Base-by-base conservation (phyloP, 192 early-diverging fungal genomes). In the Backusella westeae region DNA sequence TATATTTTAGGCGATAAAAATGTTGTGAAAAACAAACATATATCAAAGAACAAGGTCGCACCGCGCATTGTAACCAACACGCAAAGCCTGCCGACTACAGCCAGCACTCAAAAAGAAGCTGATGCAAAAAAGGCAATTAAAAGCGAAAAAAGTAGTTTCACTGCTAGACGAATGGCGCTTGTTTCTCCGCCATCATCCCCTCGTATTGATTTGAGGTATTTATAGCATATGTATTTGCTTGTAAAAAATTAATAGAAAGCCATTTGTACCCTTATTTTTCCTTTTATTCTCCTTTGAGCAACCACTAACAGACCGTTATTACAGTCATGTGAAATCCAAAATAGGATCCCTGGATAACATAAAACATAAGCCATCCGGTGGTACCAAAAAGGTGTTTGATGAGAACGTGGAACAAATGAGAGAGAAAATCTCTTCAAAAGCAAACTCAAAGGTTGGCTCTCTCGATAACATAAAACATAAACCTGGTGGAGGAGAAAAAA, bases 321-420 rank as follows among this genome's bases (percentile, higher is more conserved):
- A 63, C 23, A 71, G 70, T 49, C 39, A 71, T 49, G 44, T 71
- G 44, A 71, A 71, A 41, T 71, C 70, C 6, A 71, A 71, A 71
- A 71, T 71, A 71, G 70, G 70, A 7, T 71, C 70, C 1, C 10
- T 71, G 21, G 70, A 71, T 26, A 71, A 71, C 41, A 49, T 71
- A 17, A 71, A 71, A 71, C 70, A 71, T 38, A 76, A 76, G n/a
- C 75, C 75, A 1, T 38, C 53, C 19, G 75, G 75, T 42, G 69
- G 75, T 44, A 68, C 68, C 19, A 36, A 36, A 12, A 71, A 36
- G 26, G 52, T 71, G 6, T 71, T 53, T 69, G 32, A 41, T 34
- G 21, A 38, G 34, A 41, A 63, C 6, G 34, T 56, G 8, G 67
- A 63, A 26, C 21, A 10, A 6, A 14, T 71, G 39, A 32, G 52